These are phyloP conservation scores for Boletus eberwhitei DNA, from an alignment of 768 basidiomycete species.

Conservation along the genomic window DNA sequence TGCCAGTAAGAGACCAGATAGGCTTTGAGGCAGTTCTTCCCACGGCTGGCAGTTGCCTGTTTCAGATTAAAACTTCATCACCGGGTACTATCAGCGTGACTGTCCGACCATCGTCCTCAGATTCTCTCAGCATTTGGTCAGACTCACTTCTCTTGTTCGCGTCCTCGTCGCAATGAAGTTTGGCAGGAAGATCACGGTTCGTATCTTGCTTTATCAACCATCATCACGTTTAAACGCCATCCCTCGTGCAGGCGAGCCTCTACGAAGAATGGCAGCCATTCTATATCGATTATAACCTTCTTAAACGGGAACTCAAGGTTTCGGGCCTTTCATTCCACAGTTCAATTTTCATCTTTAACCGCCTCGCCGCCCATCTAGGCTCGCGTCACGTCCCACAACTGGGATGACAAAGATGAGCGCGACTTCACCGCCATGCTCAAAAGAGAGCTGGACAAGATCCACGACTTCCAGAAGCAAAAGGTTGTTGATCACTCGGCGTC, in stretches of 20 bases:
- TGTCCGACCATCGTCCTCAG: not conserved
- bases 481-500: constrained; percentile 35
- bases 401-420: constrained; percentile 77
- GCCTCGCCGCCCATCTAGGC: constrained; percentile 27
- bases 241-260: constrained; percentile 57
- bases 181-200: constrained; percentile 70
- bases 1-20: not conserved
- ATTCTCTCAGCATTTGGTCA: not conserved
- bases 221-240: not conserved
- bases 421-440: constrained; percentile 79
- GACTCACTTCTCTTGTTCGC: not conserved
- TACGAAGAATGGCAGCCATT: constrained; percentile 90
- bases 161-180: constrained; percentile 60
- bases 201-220: constrained; percentile 14
- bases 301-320: constrained; percentile 91
- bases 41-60: constrained; percentile 3
- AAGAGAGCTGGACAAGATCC: constrained; percentile 88
- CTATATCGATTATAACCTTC: constrained; percentile 84
- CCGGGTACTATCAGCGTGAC: not conserved
- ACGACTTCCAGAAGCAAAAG: constrained; percentile 90
- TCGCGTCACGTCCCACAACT: constrained; percentile 53
- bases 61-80: not conserved
- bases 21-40: not conserved
- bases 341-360: not conserved
- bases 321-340: not conserved